These are phyloP conservation scores for Aspergillus ellipticus DNA, from an alignment of 495 filamentous ascomycete genomes.

Conservation along the genomic window DNA sequence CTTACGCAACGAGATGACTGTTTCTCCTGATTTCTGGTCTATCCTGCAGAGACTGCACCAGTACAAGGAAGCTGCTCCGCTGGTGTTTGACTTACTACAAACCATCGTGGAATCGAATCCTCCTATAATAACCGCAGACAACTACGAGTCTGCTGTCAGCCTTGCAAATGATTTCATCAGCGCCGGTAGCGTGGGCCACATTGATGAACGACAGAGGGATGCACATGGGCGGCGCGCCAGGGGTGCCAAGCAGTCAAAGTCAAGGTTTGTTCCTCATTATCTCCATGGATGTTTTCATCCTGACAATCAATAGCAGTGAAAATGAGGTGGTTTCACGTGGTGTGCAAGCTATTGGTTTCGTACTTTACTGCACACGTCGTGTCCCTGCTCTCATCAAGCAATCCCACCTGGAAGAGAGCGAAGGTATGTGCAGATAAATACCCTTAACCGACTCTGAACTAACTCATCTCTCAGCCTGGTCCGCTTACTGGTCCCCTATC, in stretches of 20 bases:
- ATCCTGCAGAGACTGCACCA: slow-evolving; percentile 73
- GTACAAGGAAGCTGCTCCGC: slow-evolving; percentile 62
- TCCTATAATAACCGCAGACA: slow-evolving; percentile 84
- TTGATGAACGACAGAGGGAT: slow-evolving; percentile 77
- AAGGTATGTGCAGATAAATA: slow-evolving; percentile 51
- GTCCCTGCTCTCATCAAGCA: slow-evolving; percentile 85
- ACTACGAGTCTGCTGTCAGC: slow-evolving; percentile 80
- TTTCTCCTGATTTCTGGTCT: slow-evolving; percentile 96
- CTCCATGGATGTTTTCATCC: not conserved
- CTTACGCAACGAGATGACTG: slow-evolving; percentile 86
- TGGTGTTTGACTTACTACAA: slow-evolving; percentile 81
- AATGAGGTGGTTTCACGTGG: slow-evolving; percentile 74
- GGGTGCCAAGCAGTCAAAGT: slow-evolving; percentile 52
- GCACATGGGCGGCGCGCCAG: slow-evolving; percentile 45
- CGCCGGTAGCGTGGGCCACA: slow-evolving; percentile 75
- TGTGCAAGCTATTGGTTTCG: slow-evolving; percentile 72
- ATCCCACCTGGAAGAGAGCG: slow-evolving; percentile 83
- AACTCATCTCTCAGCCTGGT: slow-evolving; percentile 64
- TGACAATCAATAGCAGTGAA: slow-evolving; percentile 44
- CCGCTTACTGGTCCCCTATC: slow-evolving; percentile 95
- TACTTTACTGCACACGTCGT: slow-evolving; percentile 73
- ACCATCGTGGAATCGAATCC: slow-evolving; percentile 61
- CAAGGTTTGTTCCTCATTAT: slow-evolving; percentile 44
- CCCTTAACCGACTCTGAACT: not conserved
- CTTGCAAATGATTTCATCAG: slow-evolving; percentile 88